Conservation (phyloP, 306 rosid species). For the Potentilla sterilis region DNA sequence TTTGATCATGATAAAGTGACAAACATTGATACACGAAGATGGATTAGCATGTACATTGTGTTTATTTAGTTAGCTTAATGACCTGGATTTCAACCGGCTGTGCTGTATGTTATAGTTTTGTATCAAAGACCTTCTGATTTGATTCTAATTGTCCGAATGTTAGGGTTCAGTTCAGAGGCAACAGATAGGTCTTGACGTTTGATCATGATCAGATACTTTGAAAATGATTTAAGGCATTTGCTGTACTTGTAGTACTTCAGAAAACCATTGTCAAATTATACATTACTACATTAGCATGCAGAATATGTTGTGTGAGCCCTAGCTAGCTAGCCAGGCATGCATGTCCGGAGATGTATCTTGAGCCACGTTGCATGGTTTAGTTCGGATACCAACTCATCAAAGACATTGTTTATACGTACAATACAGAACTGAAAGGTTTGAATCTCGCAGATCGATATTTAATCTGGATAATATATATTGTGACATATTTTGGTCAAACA, state of each 20-base stretch:
- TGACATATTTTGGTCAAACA: constrained; percentile 17
- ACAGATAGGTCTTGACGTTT: constrained; percentile 35
- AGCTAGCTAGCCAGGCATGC: background rate
- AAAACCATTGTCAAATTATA: constrained; percentile 37
- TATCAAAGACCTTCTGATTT: constrained; percentile 38
- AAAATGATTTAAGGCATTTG: constrained; percentile 32
- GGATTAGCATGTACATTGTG: background rate
- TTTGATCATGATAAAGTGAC: background rate
- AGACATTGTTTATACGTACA: constrained; percentile 10
- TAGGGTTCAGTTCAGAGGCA: constrained; percentile 44
- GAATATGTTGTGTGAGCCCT: background rate
- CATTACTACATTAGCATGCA: constrained; percentile 8
- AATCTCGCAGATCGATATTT: constrained; percentile 15
- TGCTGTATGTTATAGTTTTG: constrained; percentile 28
- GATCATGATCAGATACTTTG: constrained; percentile 33
- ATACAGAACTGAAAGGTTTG: constrained; percentile 36
- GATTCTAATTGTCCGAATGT: constrained; percentile 67
- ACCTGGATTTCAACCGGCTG: constrained; percentile 32
- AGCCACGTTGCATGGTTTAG: constrained; percentile 31
- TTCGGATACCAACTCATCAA: background rate
- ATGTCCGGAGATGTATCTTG: constrained; percentile 16
- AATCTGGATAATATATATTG: constrained; percentile 1
- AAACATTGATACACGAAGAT: background rate
- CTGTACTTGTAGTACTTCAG: constrained; percentile 61
- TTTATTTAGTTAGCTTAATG: constrained; percentile 21